Evolutionary conservation across 306 rosid species (phyloP).

Genomic region (Quercus gilva): DNA sequence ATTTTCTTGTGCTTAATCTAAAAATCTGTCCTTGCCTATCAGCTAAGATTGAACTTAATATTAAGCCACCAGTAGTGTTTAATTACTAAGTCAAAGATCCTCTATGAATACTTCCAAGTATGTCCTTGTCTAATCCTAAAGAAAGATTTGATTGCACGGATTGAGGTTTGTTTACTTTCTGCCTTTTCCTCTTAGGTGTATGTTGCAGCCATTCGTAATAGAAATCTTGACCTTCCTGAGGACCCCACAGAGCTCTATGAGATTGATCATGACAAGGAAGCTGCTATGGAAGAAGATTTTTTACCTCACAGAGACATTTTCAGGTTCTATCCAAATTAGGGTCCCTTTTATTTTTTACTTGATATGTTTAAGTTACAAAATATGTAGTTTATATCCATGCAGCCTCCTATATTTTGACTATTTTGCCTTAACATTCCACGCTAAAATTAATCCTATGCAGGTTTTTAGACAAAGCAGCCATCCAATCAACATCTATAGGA

Average conservation of each 20-base stretch:
- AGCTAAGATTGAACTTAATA: too few species aligned
- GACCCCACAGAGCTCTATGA: slow-evolving; percentile 67
- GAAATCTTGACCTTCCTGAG: slow-evolving; percentile 69
- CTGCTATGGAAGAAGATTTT: slow-evolving; percentile 51
- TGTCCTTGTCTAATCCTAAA: neutral
- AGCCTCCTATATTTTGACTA: neutral
- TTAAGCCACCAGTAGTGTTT: too few species aligned
- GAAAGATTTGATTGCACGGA: neutral
- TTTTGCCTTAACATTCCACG: neutral
- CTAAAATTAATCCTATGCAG: slow-evolving; percentile 27
- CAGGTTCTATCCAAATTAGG: slow-evolving; percentile 37
- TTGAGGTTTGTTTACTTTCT: neutral
- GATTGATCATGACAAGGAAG: slow-evolving; percentile 62
- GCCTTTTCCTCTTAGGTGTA: slow-evolving; percentile 53
- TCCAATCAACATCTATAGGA: slow-evolving; percentile 25
- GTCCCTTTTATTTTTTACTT: too few species aligned
- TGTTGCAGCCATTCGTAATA: slow-evolving; percentile 75
- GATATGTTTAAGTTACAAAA: neutral
- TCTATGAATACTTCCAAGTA: too few species aligned
- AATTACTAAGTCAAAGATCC: neutral
- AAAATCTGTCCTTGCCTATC: too few species aligned
- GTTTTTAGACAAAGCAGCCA: slow-evolving; percentile 90
- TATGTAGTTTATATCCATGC: neutral
- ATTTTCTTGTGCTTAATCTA: neutral
- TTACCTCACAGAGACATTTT: slow-evolving; percentile 64